Evolutionary conservation across 257 asterid genomes (phyloP).

Genomic region (Cruciata laevipes): DNA sequence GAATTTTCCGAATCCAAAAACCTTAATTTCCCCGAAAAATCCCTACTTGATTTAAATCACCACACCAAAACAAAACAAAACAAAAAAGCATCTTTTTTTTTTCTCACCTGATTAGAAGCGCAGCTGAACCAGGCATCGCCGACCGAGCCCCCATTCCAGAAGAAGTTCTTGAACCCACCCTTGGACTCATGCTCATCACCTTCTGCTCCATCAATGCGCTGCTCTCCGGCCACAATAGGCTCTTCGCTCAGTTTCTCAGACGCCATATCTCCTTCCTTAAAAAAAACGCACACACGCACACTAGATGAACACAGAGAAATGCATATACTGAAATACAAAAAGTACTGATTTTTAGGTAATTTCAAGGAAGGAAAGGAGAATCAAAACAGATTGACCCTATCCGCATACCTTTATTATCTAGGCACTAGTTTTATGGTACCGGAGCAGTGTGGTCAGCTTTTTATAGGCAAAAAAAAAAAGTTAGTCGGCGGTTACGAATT

Average conservation of each 20-base stretch:
- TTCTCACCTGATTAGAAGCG: slow-evolving; percentile 71
- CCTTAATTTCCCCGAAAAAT: no score
- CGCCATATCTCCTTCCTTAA: slow-evolving; percentile 36
- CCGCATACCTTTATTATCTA: background rate
- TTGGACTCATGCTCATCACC: slow-evolving; percentile 32
- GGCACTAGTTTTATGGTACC: background rate
- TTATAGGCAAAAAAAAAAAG: no score
- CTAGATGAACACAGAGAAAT: background rate
- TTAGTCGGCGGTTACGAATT: slow-evolving; percentile 14
- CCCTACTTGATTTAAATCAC: no score
- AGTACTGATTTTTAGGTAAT: background rate
- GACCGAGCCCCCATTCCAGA: slow-evolving; percentile 92
- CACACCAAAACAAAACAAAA: background rate
- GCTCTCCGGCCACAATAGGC: slow-evolving; percentile 45
- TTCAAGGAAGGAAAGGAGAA: background rate
- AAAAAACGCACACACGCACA: background rate
- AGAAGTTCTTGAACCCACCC: slow-evolving; percentile 38
- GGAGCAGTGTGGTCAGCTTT: background rate
- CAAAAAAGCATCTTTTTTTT: no score
- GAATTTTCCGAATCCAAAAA: background rate
- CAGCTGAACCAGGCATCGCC: slow-evolving; percentile 96
- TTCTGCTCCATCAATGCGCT: slow-evolving; percentile 26
- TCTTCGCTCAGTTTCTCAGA: slow-evolving; percentile 64
- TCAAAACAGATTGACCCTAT: background rate
- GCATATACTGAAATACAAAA: no score